Conservation (phyloP, 2,329 filamentous ascomycete genomes). For the Atkinsonella texensis region DNA sequence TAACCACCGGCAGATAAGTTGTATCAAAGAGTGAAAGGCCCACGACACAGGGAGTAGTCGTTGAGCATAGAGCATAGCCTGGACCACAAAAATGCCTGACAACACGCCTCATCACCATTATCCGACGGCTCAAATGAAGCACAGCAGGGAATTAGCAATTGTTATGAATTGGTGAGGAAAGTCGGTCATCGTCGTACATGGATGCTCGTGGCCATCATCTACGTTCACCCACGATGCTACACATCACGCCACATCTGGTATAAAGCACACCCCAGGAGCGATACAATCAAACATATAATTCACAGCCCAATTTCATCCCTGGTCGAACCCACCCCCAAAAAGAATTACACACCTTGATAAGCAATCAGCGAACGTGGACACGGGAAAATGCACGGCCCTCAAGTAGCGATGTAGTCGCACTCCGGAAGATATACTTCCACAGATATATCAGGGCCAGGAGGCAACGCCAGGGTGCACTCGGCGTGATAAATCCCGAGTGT, state of each 20-base stretch:
- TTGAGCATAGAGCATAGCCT: no score
- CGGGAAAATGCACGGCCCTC: not conserved
- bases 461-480: not conserved
- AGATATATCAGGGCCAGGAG: not conserved
- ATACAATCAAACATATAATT: not conserved
- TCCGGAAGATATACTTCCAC: not conserved
- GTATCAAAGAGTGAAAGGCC: no score
- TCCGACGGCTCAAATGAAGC: no score
- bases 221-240: not conserved
- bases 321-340: not conserved
- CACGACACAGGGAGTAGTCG: no score
- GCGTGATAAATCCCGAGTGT: not conserved
- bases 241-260: not conserved
- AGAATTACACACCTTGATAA: not conserved
- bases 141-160: no score
- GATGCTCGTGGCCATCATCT: no score
- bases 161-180: no score
- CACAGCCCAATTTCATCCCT: not conserved
- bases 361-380: not conserved
- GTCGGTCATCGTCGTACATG: no score
- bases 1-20: no score
- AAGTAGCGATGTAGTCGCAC: not conserved
- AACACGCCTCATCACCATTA: no score
- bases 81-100: no score
- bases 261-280: not conserved